Conservation (phyloP, 495 filamentous ascomycete species). For the Penicillium cosmopolitanum region DNA sequence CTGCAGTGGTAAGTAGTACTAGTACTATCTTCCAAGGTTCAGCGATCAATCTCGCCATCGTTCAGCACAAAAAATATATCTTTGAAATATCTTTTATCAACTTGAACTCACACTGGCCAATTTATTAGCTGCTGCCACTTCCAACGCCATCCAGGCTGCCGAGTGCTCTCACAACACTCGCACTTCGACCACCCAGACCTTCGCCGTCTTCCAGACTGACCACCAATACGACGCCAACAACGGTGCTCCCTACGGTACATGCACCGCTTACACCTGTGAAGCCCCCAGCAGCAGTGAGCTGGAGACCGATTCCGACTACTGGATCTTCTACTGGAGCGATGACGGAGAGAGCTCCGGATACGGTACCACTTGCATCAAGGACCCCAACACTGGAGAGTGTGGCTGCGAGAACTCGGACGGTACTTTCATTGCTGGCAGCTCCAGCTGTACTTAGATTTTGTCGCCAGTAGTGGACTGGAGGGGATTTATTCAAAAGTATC, state of each 20-base stretch:
- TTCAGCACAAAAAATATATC: no score
- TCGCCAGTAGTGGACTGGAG: background rate
- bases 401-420: constrained; percentile 44
- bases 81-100: no score
- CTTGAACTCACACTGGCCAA: no score
- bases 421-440: constrained; percentile 34
- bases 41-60: no score
- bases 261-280: constrained; percentile 40
- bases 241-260: constrained; percentile 43
- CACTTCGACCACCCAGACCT: constrained; percentile 38
- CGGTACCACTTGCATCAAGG: constrained; percentile 39
- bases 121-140: constrained; percentile 32
- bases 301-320: constrained; percentile 34
- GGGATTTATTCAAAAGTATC: background rate
- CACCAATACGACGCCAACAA: constrained; percentile 37
- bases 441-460: constrained; percentile 27
- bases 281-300: constrained; percentile 27
- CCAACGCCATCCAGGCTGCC: constrained; percentile 42
- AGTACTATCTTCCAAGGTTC: no score
- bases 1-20: constrained; percentile 23
- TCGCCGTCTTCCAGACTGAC: constrained; percentile 40
- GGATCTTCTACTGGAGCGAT: constrained; percentile 42
- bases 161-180: constrained; percentile 47
- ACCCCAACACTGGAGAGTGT: constrained; percentile 37
- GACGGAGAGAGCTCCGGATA: constrained; percentile 29